These are phyloP conservation scores for Fraxinus floribunda DNA, from an alignment of 305 asterid genomes.

Conservation along the genomic window DNA sequence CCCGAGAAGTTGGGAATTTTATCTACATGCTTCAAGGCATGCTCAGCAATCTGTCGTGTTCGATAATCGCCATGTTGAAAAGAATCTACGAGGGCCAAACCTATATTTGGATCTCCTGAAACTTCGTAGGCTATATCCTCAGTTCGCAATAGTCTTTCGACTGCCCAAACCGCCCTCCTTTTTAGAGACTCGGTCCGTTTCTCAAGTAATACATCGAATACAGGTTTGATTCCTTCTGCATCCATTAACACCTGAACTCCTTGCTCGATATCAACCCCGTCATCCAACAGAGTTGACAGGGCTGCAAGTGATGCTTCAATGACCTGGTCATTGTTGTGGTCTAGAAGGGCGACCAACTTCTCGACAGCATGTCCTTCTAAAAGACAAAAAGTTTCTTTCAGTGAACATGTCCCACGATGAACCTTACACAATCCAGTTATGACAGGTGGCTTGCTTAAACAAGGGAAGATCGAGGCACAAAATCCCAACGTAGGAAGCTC, in stretches of 20 bases:
- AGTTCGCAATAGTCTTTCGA: constrained; percentile 68
- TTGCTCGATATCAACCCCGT: constrained; percentile 66
- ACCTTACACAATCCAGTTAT: constrained; percentile 71
- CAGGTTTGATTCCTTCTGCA: constrained; percentile 68
- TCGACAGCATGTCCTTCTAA: constrained; percentile 82
- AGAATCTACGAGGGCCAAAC: constrained; percentile 87
- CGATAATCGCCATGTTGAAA: constrained; percentile 81
- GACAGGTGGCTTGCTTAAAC: constrained; percentile 62
- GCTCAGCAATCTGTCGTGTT: constrained; percentile 90
- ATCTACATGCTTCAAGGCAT: constrained; percentile 78
- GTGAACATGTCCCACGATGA: constrained; percentile 69
- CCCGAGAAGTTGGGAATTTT: constrained; percentile 87
- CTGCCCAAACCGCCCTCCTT: constrained; percentile 88
- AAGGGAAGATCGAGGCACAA: constrained; percentile 63
- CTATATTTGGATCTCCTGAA: constrained; percentile 65
- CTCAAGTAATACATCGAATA: constrained; percentile 75
- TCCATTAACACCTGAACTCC: constrained; percentile 70
- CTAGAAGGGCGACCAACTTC: constrained; percentile 73
- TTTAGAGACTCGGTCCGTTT: constrained; percentile 66
- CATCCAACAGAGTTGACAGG: constrained; percentile 73
- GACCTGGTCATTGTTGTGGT: constrained; percentile 76
- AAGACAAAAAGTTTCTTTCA: constrained; percentile 75
- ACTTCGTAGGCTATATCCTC: constrained; percentile 64
- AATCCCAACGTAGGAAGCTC: constrained; percentile 59
- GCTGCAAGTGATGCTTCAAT: constrained; percentile 99